Base-by-base conservation (phyloP, 2,329 filamentous ascomycete species). In the Fusarium sp. region DNA sequence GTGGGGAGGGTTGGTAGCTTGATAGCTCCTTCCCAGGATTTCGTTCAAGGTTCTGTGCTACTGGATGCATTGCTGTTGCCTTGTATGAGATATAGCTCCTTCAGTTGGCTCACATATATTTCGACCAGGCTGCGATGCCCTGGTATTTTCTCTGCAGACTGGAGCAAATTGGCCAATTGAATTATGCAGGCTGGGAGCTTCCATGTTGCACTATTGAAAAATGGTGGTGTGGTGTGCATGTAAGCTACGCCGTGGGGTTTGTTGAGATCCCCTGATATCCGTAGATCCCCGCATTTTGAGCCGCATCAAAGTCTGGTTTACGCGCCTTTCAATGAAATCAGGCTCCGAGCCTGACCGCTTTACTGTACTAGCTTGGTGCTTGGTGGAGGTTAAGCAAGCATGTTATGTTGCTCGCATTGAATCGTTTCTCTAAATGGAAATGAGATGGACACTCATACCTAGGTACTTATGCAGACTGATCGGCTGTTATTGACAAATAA, bases 211-310 rank as follows among this genome's bases (percentile, higher is more conserved):
- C 30, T 34, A 25, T 10, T 51, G 30, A 15, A 20, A 32, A 49
- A 24, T 27, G 30, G 48, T 53, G 49, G 49, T 53, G 45, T 47
- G 12, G 49, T 53, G 45, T 47, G 12, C 15, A 38, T 30, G 29
- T 25, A 45, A 29, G 25, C 51, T 38, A 38, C 34, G 34, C 34
- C 34, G 34, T 38, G 18, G 34, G 34, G 34, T 38, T 38, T n/a
- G 34, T 38, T 38, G 34, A 38, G 34, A 38, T 38, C 18, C 34
- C 25, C 27, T 44, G 22, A 43, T 34, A 22, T 22, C 22, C 22
- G 22, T 22, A 24, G 56, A 45, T 45, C 49, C 34, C 49, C 49
- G 34, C 34, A 53, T 41, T 53, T 48, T 43, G 22, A 53, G 49
- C 49, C 49, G 20, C 49, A 53, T 24, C 41, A 43, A 16, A 27